Evolutionary conservation across 441 rosid species (phyloP), one percentile per base, ranked within the genome.

Genomic region (Populus tomentosa): DNA sequence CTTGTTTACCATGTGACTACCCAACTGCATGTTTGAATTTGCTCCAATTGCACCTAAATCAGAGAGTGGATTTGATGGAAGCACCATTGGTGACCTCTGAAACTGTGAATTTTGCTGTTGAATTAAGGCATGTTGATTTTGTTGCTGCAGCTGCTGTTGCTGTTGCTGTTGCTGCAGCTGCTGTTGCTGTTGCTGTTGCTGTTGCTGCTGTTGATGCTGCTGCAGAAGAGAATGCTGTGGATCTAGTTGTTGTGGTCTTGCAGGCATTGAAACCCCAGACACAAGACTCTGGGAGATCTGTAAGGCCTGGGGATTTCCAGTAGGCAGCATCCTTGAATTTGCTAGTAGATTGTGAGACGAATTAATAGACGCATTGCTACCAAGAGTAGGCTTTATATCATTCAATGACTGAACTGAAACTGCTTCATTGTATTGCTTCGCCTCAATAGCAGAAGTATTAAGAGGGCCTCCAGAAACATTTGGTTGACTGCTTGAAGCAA

Each of bases 211-310:
- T 35, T 81, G 89, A 72, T 84, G 80, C 69, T 86, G 90, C 75
- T 86, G 85, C 82, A 83, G 94, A 63, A 84, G 83, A 66, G 85
- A 78, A 72, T 82, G 82, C 64, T 88, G 96, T 8, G 79, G 73
- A 78, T 96, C 98, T 67, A 85, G 78, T 80, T 85, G 96, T 38
- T 87, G 95, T 30, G 85, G 77, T 85, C 92, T 90, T 78, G 89
- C 84, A 78, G 95, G 85, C 92, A 87, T 81, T 73, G 97, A 86
- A 78, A 81, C 90, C 62, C 88, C 91, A 67, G 96, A 80, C 65
- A 88, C 10, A 72, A 82, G 80, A 75, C 97, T 94, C 83, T 91
- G 97, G 82, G 98, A 86, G 88, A 91, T 92, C 79, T 89, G 98
- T 77, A 87, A 76, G 67, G 89, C 83, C 84, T 93, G 98, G 68